Percentiles rank a stretch among this genome's conserved stretches.
Conservation (phyloP, 208 protist genomes). For the Wallacemonas sp. region DNA sequence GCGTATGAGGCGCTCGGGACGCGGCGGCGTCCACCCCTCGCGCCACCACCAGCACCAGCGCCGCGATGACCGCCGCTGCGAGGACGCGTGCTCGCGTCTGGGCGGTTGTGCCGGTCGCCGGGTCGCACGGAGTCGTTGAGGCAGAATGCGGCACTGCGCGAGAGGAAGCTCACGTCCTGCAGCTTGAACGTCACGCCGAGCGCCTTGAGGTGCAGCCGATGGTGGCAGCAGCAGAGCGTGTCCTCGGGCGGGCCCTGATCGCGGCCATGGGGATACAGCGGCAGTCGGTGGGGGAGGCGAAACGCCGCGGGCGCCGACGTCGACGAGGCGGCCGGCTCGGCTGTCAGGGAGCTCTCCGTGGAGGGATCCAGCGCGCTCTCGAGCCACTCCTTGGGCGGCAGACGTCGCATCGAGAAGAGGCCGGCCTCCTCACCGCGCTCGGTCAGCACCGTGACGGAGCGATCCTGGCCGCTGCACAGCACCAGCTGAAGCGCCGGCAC, state of each 20-base stretch:
- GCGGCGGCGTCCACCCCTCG: no score
- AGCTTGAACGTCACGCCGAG: neutral
- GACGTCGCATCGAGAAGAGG: slow-evolving; percentile 48
- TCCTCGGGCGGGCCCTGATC: no score
- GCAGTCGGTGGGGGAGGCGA: neutral
- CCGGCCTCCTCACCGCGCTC: slow-evolving; percentile 29
- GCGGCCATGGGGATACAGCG: no score
- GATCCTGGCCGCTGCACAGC: slow-evolving; percentile 50
- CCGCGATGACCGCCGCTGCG: no score
- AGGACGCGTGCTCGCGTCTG: no score
- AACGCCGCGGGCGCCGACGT: no score
- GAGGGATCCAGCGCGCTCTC: slow-evolving; percentile 4
- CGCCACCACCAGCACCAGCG: no score
- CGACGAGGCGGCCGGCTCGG: no score
- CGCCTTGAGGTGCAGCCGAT: neutral
- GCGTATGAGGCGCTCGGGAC: no score
- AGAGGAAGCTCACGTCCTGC: slow-evolving; percentile 3
- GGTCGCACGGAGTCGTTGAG: slow-evolving; percentile 5
- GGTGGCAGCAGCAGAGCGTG: slow-evolving; percentile 1
- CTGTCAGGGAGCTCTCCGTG: neutral
- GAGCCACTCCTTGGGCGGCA: slow-evolving; percentile 29
- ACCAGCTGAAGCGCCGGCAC: slow-evolving; percentile 40
- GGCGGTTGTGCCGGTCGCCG: neutral
- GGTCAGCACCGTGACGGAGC: slow-evolving; percentile 50
- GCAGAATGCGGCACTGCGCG: neutral